Base-by-base conservation (phyloP, 2,329 filamentous ascomycete genomes). In the Camptophora hylomeconis region DNA sequence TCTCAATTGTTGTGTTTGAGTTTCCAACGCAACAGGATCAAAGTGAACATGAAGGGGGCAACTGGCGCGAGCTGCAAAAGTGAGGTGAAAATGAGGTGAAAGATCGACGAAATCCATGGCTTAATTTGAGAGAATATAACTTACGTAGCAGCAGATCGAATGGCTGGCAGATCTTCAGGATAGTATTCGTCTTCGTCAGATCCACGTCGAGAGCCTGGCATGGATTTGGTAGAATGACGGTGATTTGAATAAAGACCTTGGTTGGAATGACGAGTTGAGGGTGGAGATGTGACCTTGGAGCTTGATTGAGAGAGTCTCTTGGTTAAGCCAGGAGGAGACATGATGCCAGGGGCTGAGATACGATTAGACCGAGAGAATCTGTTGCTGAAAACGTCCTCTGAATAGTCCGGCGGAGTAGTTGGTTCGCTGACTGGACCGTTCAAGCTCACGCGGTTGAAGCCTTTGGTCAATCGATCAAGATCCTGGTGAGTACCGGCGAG, bases 371-470 rank as follows among this genome's bases (percentile, higher is more conserved):
- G 74, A 31, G 82, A 83, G 50, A 89, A 80, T 42, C 80, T 74
- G 46, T 74, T 75, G 32, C 80, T 75, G 47, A 92, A 87, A 23
- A 76, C 77, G 37, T 72, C 73, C 41, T 92, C 83, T 45, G 75
- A 77, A 53, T 89, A 87, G 54, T 95, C 89, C 17, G 89, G 89
- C 13, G 89, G 89, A 13, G 89, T 98, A 2, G 89, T 94, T 10
- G 89, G 89, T 58, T 95, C 87, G 45, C 82, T 93, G 51, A 92
- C 81, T 46, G 86, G 80, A 36, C 73, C 65, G 37, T 65, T 57
- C 45, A 65, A 51, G 34, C 56, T 61, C 29, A 45, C 45, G 42
- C 51, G 42, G 28, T 39, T 40, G 24, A 61, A 41, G 17, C 56
- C 55, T 44, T 83, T 76, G 47, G 84, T 78, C 61, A 95, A 80